phyloP scores from a whole-genome alignment of 1,284 basidiomycete species.

The Fistulinella cinereoalba region DNA sequence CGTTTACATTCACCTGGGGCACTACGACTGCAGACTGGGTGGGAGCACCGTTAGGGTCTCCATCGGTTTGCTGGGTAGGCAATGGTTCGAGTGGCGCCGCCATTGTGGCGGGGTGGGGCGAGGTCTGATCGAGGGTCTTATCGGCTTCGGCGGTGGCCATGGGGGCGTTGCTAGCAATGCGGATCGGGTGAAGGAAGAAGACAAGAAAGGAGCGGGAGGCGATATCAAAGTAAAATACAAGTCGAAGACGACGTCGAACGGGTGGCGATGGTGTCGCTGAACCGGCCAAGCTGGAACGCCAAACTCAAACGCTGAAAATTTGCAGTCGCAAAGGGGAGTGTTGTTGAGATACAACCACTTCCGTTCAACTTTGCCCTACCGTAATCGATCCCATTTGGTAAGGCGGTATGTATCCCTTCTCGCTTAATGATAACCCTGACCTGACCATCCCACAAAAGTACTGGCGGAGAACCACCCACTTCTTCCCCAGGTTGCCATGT shows the following conservation, averaged over 20 bases:
- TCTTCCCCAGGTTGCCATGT: background rate
- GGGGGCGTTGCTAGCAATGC: conserved; percentile 7
- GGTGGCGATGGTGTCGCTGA: conserved; percentile 8
- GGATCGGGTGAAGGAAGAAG: conserved; percentile 11
- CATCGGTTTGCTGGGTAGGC: conserved; percentile 5
- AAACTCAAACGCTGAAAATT: conserved; percentile 27
- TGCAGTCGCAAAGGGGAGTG: conserved; percentile 18
- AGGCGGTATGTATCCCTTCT: conserved; percentile 7
- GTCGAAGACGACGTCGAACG: conserved; percentile 6
- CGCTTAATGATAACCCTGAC: conserved; percentile 13
- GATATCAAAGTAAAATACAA: conserved; percentile 25
- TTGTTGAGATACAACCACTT: conserved; percentile 20
- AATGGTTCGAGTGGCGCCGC: conserved; percentile 8
- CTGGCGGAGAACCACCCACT: background rate
- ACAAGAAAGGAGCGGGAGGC: background rate
- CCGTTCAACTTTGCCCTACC: conserved; percentile 15
- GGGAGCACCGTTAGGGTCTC: conserved; percentile 14
- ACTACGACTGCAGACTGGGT: conserved; percentile 22
- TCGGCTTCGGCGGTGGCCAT: conserved; percentile 28
- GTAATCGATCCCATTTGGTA: conserved; percentile 33
- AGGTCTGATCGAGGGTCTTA: conserved; percentile 25
- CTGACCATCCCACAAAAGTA: background rate
- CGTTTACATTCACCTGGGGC: conserved; percentile 35
- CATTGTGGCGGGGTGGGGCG: conserved; percentile 3
- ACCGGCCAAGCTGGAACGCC: conserved; percentile 11